Evolutionary conservation across 805 yeast genomes (phyloP), one percentile per base, ranked within the genome.

Genomic region (Scheffersomyces lignosus): DNA sequence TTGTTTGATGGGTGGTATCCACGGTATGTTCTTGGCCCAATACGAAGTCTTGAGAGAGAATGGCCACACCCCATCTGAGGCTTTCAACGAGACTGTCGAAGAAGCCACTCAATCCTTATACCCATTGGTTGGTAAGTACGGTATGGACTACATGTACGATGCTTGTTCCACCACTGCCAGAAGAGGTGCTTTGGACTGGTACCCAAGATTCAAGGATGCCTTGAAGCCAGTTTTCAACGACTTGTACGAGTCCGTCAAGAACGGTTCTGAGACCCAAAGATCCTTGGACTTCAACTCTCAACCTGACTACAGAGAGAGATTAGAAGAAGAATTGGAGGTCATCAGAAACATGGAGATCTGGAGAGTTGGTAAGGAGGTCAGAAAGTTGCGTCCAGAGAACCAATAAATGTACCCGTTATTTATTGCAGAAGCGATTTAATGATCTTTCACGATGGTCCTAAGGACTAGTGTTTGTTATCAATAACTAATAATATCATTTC

Each of bases 61-160:
- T 69, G 99, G 99, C 53, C 99, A 93, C 83, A 80, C 97, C 52
- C 99, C 99, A 77, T 88, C 97, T 45, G 99, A 93, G 80, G 98
- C 99, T 60, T 93, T 93, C 90, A 93, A 93, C 76, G 99, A 93
- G 81, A 93, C 99, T 57, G 99, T 93, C 56, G 99, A 93, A 81
- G 99, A 93, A 79, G 99, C 99, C 53, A 93, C 99, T 51, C 99
- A 93, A 79, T 93, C 98, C 40, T 80, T 93, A 62, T 93, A 93
- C 87, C 99, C 99, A 74, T 83, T 93, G 79, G 72, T 93, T 58
- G 99, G 99, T 76, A 89, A 88, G 75, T 87, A 93, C 81, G 99
- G 99, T 78, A 93, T 93, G 99, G 99, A 93, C 77, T 93, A 93
- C 91, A 93, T 93, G 99, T 93, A 93, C 83, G 98, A 93, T 68